phyloP scores from a whole-genome alignment of 352 stramenopile genomes.

The Globisporangium irregulare region DNA sequence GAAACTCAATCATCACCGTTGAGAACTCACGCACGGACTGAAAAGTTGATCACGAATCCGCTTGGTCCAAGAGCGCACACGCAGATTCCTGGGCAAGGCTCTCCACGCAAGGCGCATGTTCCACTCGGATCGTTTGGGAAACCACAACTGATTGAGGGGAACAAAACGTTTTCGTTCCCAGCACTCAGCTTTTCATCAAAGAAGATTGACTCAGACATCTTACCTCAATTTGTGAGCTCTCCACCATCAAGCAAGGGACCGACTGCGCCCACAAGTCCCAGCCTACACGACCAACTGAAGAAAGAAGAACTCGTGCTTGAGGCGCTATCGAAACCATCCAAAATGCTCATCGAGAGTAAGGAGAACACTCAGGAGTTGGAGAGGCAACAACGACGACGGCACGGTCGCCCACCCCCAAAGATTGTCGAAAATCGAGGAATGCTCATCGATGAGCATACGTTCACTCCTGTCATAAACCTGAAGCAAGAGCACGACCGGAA shows the following conservation, averaged over 20 bases:
- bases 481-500: conserved; percentile 35
- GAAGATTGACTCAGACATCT: neutral
- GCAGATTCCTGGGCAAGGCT: neutral
- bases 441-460: conserved; percentile 34
- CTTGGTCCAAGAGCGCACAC: conserved; percentile 3
- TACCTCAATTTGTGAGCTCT: conserved; percentile 1
- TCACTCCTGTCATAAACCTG: conserved; percentile 21
- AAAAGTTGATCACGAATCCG: neutral
- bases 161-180: neutral
- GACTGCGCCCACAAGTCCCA: neutral
- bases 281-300: conserved; percentile 24
- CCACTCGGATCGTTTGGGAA: conserved; percentile 14
- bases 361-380: conserved; percentile 17
- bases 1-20: neutral
- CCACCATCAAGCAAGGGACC: neutral
- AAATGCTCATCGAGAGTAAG: neutral
- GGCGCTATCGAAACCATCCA: conserved; percentile 18
- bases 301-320: conserved; percentile 29
- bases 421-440: conserved; percentile 29
- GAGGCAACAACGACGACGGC: conserved; percentile 33
- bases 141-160: neutral
- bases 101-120: neutral
- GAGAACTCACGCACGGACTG: neutral
- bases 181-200: neutral
- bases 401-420: conserved; percentile 36